Evolutionary conservation across 108 stramenopile genomes (phyloP).

Genomic region (Phaeodactylum tricornutum): DNA sequence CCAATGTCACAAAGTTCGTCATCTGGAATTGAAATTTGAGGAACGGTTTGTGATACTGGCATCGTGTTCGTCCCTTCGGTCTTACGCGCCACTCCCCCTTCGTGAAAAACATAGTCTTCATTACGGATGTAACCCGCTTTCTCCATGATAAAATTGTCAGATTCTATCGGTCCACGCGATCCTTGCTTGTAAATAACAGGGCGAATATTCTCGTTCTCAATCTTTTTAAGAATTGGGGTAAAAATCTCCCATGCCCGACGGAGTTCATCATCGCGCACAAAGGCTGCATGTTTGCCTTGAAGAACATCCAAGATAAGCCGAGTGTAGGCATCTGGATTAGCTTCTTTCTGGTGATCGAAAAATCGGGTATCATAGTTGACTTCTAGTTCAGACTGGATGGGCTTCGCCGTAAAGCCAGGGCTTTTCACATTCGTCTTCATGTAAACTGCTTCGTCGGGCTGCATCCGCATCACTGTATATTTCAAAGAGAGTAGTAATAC

Average conservation of each 20-base stretch:
- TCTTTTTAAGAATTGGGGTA: slow-evolving; percentile 83
- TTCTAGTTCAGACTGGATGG: slow-evolving; percentile 87
- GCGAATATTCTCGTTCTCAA: slow-evolving; percentile 64
- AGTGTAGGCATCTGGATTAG: slow-evolving; percentile 95
- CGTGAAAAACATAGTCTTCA: slow-evolving; percentile 53
- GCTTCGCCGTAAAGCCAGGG: slow-evolving; percentile 76
- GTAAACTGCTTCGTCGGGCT: slow-evolving; percentile 90
- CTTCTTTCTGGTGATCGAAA: slow-evolving; percentile 14
- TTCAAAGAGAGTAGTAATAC: neutral
- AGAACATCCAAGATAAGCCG: slow-evolving; percentile 93
- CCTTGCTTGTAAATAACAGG: slow-evolving; percentile 78
- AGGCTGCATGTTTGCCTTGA: slow-evolving; percentile 80
- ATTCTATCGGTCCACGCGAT: slow-evolving; percentile 73
- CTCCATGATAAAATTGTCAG: slow-evolving; percentile 58
- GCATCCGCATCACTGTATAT: slow-evolving; percentile 71
- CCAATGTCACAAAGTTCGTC: slow-evolving; percentile 34
- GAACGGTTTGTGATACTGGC: neutral
- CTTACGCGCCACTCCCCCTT: slow-evolving; percentile 3
- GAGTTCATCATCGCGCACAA: slow-evolving; percentile 95
- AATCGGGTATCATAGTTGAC: slow-evolving; percentile 81
- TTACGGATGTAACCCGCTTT: slow-evolving; percentile 55
- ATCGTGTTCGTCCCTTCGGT: neutral
- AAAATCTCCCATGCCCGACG: slow-evolving; percentile 92
- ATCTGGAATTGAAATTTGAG: slow-evolving; percentile 10
- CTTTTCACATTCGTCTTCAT: slow-evolving; percentile 95